phyloP scores from a whole-genome alignment of 148 eudicot genomes.

The Spergularia bocconei region DNA sequence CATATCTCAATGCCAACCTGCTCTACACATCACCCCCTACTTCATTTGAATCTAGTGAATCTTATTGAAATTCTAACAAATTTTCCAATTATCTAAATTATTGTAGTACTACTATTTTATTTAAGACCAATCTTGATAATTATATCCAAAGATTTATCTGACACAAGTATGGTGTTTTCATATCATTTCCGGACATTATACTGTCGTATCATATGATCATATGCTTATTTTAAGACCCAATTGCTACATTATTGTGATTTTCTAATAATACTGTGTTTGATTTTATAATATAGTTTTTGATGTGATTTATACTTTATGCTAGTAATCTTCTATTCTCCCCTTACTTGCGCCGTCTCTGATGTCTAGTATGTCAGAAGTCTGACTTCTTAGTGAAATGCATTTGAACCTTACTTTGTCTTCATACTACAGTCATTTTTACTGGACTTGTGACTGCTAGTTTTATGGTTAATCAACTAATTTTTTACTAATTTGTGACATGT shows the following conservation, averaged over 20 bases:
- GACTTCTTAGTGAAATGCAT: conserved; percentile 22
- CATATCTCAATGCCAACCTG: conserved; percentile 37
- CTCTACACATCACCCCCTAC: neutral
- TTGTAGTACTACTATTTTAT: conserved; percentile 12
- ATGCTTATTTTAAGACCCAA: conserved; percentile 11
- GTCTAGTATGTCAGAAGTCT: conserved; percentile 30
- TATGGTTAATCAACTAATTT: no score
- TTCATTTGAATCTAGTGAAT: conserved; percentile 16
- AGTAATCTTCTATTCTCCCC: conserved; percentile 23
- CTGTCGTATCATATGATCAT: conserved; percentile 22
- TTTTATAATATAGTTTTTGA: conserved; percentile 17
- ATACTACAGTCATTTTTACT: neutral
- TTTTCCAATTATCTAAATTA: neutral
- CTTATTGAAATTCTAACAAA: neutral
- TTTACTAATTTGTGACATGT: no score
- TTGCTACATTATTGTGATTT: conserved; percentile 20
- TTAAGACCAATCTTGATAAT: conserved; percentile 21
- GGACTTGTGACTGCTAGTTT: no score
- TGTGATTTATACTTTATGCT: conserved; percentile 7
- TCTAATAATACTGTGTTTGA: conserved; percentile 9
- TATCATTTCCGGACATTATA: conserved; percentile 17
- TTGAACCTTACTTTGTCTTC: conserved; percentile 28
- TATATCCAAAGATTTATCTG: conserved; percentile 24
- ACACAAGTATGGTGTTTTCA: conserved; percentile 10
- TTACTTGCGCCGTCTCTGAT: conserved; percentile 27